Evolutionary conservation across 306 rosid genomes (phyloP).

Genomic region (Fagus sylvatica): DNA sequence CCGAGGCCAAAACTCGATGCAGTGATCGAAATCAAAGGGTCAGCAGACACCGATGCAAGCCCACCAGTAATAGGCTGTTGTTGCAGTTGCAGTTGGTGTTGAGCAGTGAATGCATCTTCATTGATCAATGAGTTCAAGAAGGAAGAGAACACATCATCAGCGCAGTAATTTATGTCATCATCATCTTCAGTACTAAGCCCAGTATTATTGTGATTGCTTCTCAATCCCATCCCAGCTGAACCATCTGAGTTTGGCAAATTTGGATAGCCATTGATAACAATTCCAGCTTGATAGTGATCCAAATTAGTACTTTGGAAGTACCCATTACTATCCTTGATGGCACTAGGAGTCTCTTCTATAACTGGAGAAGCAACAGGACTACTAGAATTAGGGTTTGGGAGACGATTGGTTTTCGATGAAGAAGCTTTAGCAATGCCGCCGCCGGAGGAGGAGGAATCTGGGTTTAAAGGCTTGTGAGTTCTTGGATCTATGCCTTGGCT

Average conservation of each 20-base stretch:
- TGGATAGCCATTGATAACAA: background rate
- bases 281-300: constrained; percentile 8
- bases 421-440: background rate
- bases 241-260: constrained; percentile 16
- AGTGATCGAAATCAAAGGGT: constrained; percentile 23
- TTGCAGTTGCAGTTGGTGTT: constrained; percentile 34
- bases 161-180: constrained; percentile 38
- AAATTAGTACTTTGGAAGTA: background rate
- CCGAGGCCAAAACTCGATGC: constrained; percentile 8
- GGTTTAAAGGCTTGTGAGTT: constrained; percentile 74
- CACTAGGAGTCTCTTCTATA: background rate
- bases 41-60: constrained; percentile 8
- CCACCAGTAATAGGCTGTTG: constrained; percentile 26
- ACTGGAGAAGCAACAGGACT: background rate
- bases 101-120: constrained; percentile 56
- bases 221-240: constrained; percentile 24
- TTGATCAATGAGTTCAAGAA: constrained; percentile 73
- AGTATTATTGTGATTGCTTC: constrained; percentile 13
- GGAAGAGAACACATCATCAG: constrained; percentile 70
- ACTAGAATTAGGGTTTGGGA: constrained; percentile 13
- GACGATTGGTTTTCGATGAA: constrained; percentile 8
- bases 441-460: background rate
- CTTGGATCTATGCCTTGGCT: constrained; percentile 90
- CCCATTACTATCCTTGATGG: constrained; percentile 1
- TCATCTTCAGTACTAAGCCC: constrained; percentile 21